Conservation (phyloP, 345 rosid species). For the Cardamine occulta region DNA sequence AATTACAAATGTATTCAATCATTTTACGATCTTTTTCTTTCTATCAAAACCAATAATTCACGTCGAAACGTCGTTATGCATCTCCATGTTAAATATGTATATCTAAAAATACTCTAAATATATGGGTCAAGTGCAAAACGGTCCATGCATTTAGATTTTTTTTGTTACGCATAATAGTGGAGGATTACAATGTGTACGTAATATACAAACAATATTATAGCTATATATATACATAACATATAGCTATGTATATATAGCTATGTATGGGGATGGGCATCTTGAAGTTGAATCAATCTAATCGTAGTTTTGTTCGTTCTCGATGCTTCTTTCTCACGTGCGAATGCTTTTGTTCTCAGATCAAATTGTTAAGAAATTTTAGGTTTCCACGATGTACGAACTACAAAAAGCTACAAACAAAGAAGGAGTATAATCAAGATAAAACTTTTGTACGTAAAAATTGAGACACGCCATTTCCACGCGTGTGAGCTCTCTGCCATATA, state of each 20-base stretch:
- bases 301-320: constrained; percentile 30
- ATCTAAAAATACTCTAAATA: background rate
- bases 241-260: too few species aligned
- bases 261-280: constrained; percentile 29
- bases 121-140: constrained; percentile 34
- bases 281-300: constrained; percentile 34
- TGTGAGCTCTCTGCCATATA: constrained; percentile 39
- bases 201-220: background rate
- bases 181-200: constrained; percentile 34
- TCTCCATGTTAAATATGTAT: background rate
- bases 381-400: constrained; percentile 34
- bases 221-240: background rate
- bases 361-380: constrained; percentile 3
- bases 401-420: constrained; percentile 30
- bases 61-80: constrained; percentile 20
- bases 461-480: constrained; percentile 40
- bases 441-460: constrained; percentile 26
- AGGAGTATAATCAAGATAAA: background rate
- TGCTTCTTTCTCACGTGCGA: constrained; percentile 34
- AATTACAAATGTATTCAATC: background rate
- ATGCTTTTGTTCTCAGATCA: background rate
- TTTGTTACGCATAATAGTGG: constrained; percentile 3
- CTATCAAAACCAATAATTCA: constrained; percentile 16
- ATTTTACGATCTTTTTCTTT: background rate
- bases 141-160: constrained; percentile 35